Evolutionary conservation across 805 yeast genomes (phyloP), one percentile per base, ranked within the genome.

Genomic region (Yarrowia yakushimensis): DNA sequence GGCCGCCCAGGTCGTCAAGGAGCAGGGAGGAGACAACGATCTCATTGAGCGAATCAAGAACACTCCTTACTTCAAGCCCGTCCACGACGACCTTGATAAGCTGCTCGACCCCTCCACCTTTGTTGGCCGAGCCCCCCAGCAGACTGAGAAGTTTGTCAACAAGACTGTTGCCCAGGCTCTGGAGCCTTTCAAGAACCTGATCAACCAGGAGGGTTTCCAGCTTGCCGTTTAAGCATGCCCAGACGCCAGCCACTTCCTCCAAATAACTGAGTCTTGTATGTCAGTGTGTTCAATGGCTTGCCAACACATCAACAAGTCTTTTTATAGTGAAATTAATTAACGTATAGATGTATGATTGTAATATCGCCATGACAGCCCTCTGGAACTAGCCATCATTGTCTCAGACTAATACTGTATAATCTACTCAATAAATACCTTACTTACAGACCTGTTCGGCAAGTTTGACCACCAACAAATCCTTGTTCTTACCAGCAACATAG

Each of bases 41-140:
- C 82, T 94, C 74, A 94, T 92, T 68, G 94, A 92, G 76, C 84
- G 97, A 76, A 80, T 92, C 70, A 84, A 81, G 76, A 81, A 80
- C 52, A 89, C 90, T 65, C 80, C 81, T 64, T 92, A 90, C 79
- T 92, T 92, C 79, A 78, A 83, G 74, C 99, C 99, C 64, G 87
- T 94, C 68, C 89, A 96, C 89, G 77, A 72, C 63, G 90, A 94
- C 57, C 82, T 94, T 72, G 97, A 88, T 64, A 66, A 77, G 22
- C 82, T 94, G 70, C 83, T 94, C 70, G 92, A 93, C 70, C 98
- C 99, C 66, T 78, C 87, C 20, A 94, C 99, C 31, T 94, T 94
- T 74, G 96, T 92, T 52, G 99, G 99, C 70, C 89, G 99, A 77
- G 99, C 99, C 63, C 98, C 98, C 45, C 88, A 92, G 77, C 99